These are phyloP conservation scores for Mallotus repandus DNA, from an alignment of 441 rosid species.

Conservation along the genomic window DNA sequence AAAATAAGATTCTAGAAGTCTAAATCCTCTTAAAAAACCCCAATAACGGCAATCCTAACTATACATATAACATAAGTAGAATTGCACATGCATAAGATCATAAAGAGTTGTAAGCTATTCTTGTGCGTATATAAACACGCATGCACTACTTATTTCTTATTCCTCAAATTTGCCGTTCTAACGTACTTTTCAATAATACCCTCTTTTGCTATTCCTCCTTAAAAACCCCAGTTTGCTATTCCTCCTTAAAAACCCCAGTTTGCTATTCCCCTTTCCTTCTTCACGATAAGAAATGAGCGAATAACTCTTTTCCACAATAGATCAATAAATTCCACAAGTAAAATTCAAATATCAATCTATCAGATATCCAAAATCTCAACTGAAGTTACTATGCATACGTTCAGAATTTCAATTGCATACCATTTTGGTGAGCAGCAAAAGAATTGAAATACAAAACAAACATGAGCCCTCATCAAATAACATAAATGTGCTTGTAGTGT, in stretches of 20 bases:
- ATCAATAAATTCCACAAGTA: constrained; percentile 1
- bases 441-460: too few species aligned
- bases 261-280: not conserved
- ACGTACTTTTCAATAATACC: not conserved
- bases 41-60: not conserved
- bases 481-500: too few species aligned
- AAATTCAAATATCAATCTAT: constrained; percentile 8
- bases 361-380: not conserved
- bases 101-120: not conserved
- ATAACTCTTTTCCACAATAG: not conserved
- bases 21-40: not conserved
- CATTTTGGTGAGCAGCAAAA: not conserved
- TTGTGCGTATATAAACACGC: not conserved
- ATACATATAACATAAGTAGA: not conserved
- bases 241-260: too few species aligned
- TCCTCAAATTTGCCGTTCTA: not conserved
- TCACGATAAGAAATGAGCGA: too few species aligned
- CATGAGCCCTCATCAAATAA: too few species aligned
- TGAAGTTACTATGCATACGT: not conserved
- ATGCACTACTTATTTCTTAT: not conserved
- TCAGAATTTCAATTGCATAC: not conserved
- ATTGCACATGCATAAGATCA: not conserved
- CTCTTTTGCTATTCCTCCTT: not conserved
- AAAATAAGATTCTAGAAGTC: not conserved
- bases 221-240: not conserved